Percentiles rank a stretch among this genome's conserved stretches.
phyloP scores from a whole-genome alignment of 2,329 filamentous ascomycete species.

The Arachnopeziza araneosa region DNA sequence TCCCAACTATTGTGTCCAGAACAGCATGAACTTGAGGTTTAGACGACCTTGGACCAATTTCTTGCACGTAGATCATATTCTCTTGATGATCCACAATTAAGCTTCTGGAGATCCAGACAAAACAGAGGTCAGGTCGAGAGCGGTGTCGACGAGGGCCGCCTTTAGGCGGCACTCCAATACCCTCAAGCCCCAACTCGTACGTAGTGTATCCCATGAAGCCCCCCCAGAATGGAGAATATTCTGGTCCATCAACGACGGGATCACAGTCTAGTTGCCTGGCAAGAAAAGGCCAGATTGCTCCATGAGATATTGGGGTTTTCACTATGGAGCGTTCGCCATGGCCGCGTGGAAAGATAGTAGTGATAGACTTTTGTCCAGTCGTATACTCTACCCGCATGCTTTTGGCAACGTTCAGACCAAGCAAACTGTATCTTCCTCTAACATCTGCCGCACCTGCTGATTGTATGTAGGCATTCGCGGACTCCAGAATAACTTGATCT shows the following conservation, averaged over 20 bases:
- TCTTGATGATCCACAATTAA: conserved; percentile 59
- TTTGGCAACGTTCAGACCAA: conserved; percentile 58
- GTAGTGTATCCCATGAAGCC: conserved; percentile 64
- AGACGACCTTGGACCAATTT: conserved; percentile 32
- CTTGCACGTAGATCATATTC: conserved; percentile 53
- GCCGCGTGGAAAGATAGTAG: conserved; percentile 4
- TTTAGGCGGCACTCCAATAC: conserved; percentile 37
- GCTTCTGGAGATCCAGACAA: conserved; percentile 58
- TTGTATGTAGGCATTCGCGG: conserved; percentile 47
- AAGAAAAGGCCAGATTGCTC: conserved; percentile 30
- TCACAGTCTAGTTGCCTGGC: conserved; percentile 36
- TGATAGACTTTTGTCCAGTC: conserved; percentile 37
- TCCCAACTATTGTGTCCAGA: neutral
- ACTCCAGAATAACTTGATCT: conserved; percentile 54
- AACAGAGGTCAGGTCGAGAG: conserved; percentile 51
- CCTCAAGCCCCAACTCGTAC: conserved; percentile 60
- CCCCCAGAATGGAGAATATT: conserved; percentile 58
- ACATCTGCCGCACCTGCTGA: conserved; percentile 42
- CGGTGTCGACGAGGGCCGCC: conserved; percentile 9
- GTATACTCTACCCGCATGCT: conserved; percentile 54
- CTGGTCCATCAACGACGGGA: conserved; percentile 31
- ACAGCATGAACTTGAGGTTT: neutral
- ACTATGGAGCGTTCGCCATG: neutral
- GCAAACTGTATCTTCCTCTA: conserved; percentile 64
- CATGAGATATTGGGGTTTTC: conserved; percentile 9